Percentiles rank a stretch among this genome's conserved stretches.
These are phyloP conservation scores for Russula ochroleuca DNA, from an alignment of 768 basidiomycete species.

Conservation along the genomic window DNA sequence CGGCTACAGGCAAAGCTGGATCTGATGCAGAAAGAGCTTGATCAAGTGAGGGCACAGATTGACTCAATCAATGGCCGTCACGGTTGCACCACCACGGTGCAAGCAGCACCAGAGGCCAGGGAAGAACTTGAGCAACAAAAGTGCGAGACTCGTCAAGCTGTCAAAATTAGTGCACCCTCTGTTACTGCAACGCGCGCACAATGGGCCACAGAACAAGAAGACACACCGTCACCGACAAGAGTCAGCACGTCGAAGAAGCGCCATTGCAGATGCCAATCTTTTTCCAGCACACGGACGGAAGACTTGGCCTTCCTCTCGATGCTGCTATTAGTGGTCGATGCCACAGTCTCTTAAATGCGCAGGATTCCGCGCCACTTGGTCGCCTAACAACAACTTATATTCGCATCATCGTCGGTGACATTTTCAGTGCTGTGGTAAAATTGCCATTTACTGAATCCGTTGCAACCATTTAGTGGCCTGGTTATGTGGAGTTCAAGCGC, in stretches of 20 bases:
- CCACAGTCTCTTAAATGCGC: not conserved
- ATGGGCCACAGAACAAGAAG: too few relatives aligned
- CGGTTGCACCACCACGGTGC: too few relatives aligned
- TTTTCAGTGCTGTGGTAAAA: not conserved
- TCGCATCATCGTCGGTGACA: slow-evolving; percentile 14
- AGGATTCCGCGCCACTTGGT: not conserved
- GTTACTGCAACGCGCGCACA: too few relatives aligned
- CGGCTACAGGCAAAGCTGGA: too few relatives aligned
- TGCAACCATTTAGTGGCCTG: slow-evolving; percentile 6
- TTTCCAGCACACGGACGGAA: slow-evolving; percentile 1
- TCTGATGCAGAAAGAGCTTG: too few relatives aligned
- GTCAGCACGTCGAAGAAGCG: slow-evolving; percentile 6
- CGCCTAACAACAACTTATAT: slow-evolving; percentile 2
- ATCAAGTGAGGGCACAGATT: too few relatives aligned
- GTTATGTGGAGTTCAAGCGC: slow-evolving; percentile 15
- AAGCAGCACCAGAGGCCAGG: too few relatives aligned
- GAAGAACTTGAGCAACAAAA: too few relatives aligned
- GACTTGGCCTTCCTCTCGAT: slow-evolving; percentile 13
- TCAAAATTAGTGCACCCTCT: too few relatives aligned
- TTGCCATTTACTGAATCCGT: not conserved
- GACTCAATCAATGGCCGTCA: too few relatives aligned
- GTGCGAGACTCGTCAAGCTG: too few relatives aligned
- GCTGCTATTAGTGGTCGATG: slow-evolving; percentile 1
- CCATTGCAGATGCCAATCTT: slow-evolving; percentile 20
- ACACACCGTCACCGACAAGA: not conserved